A percentile compares a stretch with the other conserved stretches of the same genome.
Conservation (phyloP, 2,329 filamentous ascomycete genomes). For the Ophiostoma sp. region DNA sequence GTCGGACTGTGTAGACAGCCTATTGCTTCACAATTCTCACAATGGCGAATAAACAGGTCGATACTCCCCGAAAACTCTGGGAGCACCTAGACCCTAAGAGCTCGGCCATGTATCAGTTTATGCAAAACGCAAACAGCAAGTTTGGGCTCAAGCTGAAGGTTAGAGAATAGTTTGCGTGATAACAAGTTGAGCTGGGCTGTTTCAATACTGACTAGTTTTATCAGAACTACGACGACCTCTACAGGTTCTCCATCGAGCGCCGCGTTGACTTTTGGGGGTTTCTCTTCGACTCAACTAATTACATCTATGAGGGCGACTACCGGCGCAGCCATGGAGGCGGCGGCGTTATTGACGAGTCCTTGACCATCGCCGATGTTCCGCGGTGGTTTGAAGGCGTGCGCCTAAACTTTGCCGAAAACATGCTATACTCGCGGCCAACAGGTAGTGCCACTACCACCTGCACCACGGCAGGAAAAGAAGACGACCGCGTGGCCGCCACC, state of each 20-base stretch:
- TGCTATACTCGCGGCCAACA: slow-evolving; percentile 56
- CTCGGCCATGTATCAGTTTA: slow-evolving; percentile 63
- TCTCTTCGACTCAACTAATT: slow-evolving; percentile 53
- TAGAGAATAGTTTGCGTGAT: slow-evolving; percentile 23
- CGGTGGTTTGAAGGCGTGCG: slow-evolving; percentile 70
- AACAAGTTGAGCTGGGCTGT: background rate
- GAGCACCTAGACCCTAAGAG: slow-evolving; percentile 57
- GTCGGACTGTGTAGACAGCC: background rate
- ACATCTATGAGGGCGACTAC: slow-evolving; percentile 60
- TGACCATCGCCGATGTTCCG: slow-evolving; percentile 66
- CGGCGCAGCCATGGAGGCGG: slow-evolving; percentile 26
- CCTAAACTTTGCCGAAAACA: slow-evolving; percentile 76
- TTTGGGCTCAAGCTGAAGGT: slow-evolving; percentile 55
- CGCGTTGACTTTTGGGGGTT: slow-evolving; percentile 61
- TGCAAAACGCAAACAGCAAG: slow-evolving; percentile 58
- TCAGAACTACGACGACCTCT: slow-evolving; percentile 63
- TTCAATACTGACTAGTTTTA: background rate
- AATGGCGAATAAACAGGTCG: background rate
- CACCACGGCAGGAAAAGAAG: slow-evolving; percentile 60
- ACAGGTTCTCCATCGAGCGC: slow-evolving; percentile 60
- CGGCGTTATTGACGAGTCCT: slow-evolving; percentile 61
- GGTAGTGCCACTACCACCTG: slow-evolving; percentile 28
- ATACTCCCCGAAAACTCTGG: slow-evolving; percentile 58
- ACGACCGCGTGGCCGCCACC: slow-evolving; percentile 63
- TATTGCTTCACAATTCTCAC: background rate